Percentiles rank a stretch among this genome's conserved stretches.
Conservation (phyloP, 345 rosid species). For the Abelmoschus esculentus region DNA sequence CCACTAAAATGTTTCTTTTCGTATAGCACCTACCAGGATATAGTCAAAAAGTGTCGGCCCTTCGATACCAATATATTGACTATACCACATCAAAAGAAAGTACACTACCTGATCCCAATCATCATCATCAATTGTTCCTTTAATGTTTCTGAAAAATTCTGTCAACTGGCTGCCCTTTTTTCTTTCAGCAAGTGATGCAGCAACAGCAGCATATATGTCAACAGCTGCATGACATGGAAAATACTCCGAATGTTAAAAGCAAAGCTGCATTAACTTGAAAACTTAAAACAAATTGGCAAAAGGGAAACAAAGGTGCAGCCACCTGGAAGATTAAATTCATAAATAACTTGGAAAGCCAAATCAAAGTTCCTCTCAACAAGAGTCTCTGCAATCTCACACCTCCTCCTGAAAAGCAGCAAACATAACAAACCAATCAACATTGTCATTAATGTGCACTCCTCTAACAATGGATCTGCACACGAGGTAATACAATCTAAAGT, state of each 20-base stretch:
- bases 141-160: slow-evolving; percentile 85
- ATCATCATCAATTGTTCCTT: slow-evolving; percentile 82
- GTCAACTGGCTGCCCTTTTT: slow-evolving; percentile 89
- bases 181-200: slow-evolving; percentile 88
- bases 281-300: background rate
- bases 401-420: slow-evolving; percentile 56
- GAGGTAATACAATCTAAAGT: background rate
- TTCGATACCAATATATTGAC: background rate
- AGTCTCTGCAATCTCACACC: slow-evolving; percentile 78
- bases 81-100: background rate
- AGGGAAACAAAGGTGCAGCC: slow-evolving; percentile 2
- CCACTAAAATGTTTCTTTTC: background rate
- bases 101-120: slow-evolving; percentile 91
- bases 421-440: slow-evolving; percentile 8
- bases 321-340: slow-evolving; percentile 91
- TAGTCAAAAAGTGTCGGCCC: background rate
- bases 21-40: background rate
- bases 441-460: background rate
- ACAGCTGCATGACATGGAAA: slow-evolving; percentile 48
- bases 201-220: slow-evolving; percentile 95
- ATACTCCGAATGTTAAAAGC: slow-evolving; percentile 4
- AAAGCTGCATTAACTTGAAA: slow-evolving; percentile 1
- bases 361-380: slow-evolving; percentile 91
- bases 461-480: background rate
- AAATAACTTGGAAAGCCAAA: slow-evolving; percentile 84